Percentiles rank a stretch among this genome's conserved stretches.
phyloP scores from a whole-genome alignment of 2,329 filamentous ascomycete genomes.

The Ascocoryne sarcoides region DNA sequence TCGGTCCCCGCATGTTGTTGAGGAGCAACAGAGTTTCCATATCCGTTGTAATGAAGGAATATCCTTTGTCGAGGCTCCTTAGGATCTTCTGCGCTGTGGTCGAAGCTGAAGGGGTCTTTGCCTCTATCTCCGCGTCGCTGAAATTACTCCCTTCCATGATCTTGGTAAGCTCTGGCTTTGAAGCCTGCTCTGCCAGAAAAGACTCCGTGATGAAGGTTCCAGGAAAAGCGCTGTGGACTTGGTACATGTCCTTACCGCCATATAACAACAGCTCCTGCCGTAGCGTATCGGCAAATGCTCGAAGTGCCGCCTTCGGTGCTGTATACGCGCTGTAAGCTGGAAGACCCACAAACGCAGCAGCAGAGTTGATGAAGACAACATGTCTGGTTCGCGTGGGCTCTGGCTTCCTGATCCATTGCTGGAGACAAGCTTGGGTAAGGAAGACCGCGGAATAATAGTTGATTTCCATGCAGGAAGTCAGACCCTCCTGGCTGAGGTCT shows the following conservation, averaged over 20 bases:
- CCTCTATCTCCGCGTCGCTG: constrained; percentile 3
- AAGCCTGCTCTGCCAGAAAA: constrained; percentile 7
- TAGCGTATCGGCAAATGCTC: constrained; percentile 10
- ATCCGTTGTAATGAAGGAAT: constrained; percentile 7
- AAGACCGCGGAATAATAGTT: constrained; percentile 9
- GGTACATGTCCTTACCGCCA: constrained; percentile 5
- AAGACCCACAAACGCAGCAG: constrained; percentile 8
- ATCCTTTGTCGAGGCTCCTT: constrained; percentile 5
- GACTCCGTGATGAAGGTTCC: constrained; percentile 11
- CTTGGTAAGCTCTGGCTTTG: constrained; percentile 9
- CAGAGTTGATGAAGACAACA: constrained; percentile 8
- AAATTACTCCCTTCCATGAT: constrained; percentile 9
- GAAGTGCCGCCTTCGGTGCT: constrained; percentile 8
- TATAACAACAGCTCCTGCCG: constrained; percentile 9
- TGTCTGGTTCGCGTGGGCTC: constrained; percentile 1
- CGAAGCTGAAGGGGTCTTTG: constrained; percentile 1
- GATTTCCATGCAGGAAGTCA: constrained; percentile 8
- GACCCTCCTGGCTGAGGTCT: constrained; percentile 4
- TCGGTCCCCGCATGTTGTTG: constrained; percentile 11
- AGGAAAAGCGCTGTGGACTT: constrained; percentile 10
- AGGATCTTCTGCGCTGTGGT: constrained; percentile 5
- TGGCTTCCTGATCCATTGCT: constrained; percentile 7
- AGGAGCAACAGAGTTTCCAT: constrained; percentile 6
- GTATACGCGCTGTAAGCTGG: constrained; percentile 10
- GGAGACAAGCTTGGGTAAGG: constrained; percentile 6